These are phyloP conservation scores for Apiospora saccharicola DNA, from an alignment of 2,329 filamentous ascomycete species.

Conservation along the genomic window DNA sequence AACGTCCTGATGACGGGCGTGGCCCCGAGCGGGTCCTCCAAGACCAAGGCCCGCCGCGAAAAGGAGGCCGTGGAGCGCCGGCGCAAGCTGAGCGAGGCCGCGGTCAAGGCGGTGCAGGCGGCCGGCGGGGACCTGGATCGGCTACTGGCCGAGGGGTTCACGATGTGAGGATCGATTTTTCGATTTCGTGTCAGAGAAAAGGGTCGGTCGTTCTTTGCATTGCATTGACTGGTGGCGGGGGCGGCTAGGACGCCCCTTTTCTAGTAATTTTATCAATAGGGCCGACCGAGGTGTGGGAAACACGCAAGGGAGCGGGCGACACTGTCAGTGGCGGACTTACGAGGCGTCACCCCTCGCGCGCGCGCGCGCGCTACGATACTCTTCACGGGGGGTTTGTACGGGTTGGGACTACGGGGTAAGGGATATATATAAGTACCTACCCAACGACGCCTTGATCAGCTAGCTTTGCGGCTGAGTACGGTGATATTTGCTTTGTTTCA, in stretches of 20 bases:
- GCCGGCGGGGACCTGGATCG: conserved; percentile 72
- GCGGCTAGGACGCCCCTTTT: neutral
- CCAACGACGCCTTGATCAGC: neutral
- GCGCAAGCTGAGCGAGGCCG: conserved; percentile 71
- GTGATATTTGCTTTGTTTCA: neutral
- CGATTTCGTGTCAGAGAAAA: too few species aligned
- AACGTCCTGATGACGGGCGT: conserved; percentile 85
- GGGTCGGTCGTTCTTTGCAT: neutral
- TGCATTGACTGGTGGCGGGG: neutral
- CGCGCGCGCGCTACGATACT: neutral
- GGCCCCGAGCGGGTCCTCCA: conserved; percentile 87
- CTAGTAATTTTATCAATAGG: conserved; percentile 9
- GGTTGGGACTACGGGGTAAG: neutral
- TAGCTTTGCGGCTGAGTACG: neutral
- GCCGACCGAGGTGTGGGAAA: neutral
- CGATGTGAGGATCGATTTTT: neutral
- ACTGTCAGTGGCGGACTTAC: neutral
- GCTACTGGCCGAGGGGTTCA: conserved; percentile 58
- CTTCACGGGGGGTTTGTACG: neutral
- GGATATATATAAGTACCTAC: neutral
- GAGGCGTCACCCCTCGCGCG: neutral
- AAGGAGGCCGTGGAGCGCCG: conserved; percentile 84
- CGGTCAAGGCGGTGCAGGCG: conserved; percentile 72
- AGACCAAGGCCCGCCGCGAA: conserved; percentile 93
- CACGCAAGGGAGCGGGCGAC: neutral